Base-by-base conservation (phyloP, 352 stramenopile species). In the Globisporangium lucens region DNA sequence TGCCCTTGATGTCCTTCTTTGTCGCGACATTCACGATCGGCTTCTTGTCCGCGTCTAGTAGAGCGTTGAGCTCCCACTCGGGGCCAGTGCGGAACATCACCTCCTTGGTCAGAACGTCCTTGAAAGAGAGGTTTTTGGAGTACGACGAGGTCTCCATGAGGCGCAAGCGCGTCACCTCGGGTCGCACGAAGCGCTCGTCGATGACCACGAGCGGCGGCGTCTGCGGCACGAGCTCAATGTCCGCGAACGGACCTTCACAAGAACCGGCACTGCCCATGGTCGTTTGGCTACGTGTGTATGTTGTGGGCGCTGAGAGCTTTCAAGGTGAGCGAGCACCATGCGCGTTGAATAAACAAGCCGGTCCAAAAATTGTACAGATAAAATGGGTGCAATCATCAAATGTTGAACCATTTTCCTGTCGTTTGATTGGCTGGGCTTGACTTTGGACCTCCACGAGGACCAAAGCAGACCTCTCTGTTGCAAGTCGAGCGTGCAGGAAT, bases 1-100 rank as follows among this genome's bases (percentile, higher is more conserved):
- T 46, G 24, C 27, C 33, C 13, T 56, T 6, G 52, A 67, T 67
- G 36, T 53, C 27, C 4, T 61, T 35, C 12, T 55, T 61, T 3
- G n/a, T 43, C 24, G 10, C 20, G 24, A 67, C 17, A 3, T 67
- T 57, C 2, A 38, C 62, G 38, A 62, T 12, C 36, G 52, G 36
- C 24, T 36, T 55, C 38, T 61, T 62, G 15, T 22, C 3, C 2
- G 3, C 29, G 29, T 33, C 29, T 33, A 33, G 29, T 33, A 33
- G 29, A 33, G 29, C 3, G 29, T 3, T 1, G 29, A 67, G 57
- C 38, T 15, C 13, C 15, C 56, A n/a, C 36, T 56, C 29, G 9
- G 62, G 24, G 3, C 52, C 62, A 1, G 62, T 55, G 24, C 29
- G 29, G 29, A 33, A 33, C 0, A 1, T 33, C 1, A 33, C 29